Evolutionary conservation across 192 early-diverging fungal species (phyloP).

Genomic region (Obelidium mucronatum): DNA sequence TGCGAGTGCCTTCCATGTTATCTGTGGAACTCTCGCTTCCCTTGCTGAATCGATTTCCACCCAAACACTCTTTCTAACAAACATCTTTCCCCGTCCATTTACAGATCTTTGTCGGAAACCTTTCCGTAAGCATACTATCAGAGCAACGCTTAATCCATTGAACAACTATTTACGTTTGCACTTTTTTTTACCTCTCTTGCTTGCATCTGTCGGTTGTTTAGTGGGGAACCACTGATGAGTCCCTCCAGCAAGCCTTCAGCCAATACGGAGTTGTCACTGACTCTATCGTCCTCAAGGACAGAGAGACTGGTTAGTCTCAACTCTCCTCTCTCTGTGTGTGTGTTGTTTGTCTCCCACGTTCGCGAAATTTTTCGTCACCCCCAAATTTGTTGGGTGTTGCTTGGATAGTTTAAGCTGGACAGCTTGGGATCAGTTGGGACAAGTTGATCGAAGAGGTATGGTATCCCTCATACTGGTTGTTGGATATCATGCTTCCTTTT

Average conservation of each 20-base stretch:
- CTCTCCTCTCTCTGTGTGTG: background rate
- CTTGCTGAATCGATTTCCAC: no score
- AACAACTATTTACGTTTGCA: background rate
- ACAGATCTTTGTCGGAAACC: conserved; percentile 40
- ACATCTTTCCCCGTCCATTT: background rate
- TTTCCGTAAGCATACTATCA: conserved; percentile 26
- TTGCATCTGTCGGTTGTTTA: conserved; percentile 42
- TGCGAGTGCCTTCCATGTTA: no score
- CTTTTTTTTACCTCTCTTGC: background rate
- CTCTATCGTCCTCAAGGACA: conserved; percentile 73
- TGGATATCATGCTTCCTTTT: no score
- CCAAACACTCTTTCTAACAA: no score
- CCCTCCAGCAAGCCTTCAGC: conserved; percentile 66
- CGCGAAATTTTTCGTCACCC: background rate
- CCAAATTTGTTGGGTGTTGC: no score
- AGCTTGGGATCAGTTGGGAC: no score
- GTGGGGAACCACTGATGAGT: conserved; percentile 70
- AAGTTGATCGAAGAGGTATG: no score
- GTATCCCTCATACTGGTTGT: no score
- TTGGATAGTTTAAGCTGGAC: no score
- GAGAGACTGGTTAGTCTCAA: conserved; percentile 71
- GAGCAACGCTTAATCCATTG: no score
- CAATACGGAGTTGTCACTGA: conserved; percentile 69
- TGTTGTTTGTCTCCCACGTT: background rate
- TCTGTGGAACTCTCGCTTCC: no score